Conservation (phyloP, 805 yeast species). For the Lachancea mirantina region DNA sequence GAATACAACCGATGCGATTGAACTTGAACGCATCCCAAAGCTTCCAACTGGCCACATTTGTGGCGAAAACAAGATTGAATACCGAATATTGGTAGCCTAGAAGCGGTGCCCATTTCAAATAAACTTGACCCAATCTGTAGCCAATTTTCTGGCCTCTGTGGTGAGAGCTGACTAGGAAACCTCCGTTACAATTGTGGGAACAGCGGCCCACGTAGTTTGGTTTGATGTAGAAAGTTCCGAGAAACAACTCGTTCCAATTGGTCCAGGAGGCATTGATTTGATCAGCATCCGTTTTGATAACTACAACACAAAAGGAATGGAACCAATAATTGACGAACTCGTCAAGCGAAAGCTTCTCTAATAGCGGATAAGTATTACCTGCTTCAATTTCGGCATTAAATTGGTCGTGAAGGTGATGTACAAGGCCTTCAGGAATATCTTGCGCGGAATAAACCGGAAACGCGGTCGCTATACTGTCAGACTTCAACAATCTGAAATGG, state of each 20-base stretch:
- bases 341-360: conserved; percentile 34
- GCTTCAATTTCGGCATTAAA: conserved; percentile 61
- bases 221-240: conserved; percentile 75
- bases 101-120: conserved; percentile 64
- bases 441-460: conserved; percentile 46
- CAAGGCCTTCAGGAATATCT: conserved; percentile 45
- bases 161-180: conserved; percentile 59
- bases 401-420: conserved; percentile 40
- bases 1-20: conserved; percentile 66
- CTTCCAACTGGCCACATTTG: conserved; percentile 64
- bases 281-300: conserved; percentile 40
- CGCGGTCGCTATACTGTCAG: conserved; percentile 46
- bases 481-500: conserved; percentile 37
- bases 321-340: conserved; percentile 65
- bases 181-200: conserved; percentile 83
- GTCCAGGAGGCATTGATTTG: conserved; percentile 15
- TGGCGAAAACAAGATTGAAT: conserved; percentile 79
- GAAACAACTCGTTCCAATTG: conserved; percentile 43
- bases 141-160: conserved; percentile 69
- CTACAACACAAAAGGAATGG: conserved; percentile 54
- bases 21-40: conserved; percentile 86
- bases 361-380: conserved; percentile 72
- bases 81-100: conserved; percentile 79
- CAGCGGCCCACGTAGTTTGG: conserved; percentile 85
- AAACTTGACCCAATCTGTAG: conserved; percentile 56